Evolutionary conservation across 805 yeast genomes (phyloP).

Genomic region (Cyberlindnera maritima): DNA sequence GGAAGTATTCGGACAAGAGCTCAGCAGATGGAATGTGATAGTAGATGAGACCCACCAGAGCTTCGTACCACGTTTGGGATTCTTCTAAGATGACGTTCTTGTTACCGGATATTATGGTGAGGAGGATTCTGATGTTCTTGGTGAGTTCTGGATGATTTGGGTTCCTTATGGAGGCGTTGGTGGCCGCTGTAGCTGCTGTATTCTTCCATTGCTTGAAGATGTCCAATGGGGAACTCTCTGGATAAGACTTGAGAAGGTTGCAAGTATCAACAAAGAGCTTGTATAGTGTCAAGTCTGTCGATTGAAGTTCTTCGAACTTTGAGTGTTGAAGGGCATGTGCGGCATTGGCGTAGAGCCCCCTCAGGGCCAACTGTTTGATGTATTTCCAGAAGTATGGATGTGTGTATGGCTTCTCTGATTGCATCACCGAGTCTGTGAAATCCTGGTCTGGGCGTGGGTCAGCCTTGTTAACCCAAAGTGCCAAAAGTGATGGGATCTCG

Average conservation of each 20-base stretch:
- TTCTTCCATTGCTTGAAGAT: conserved; percentile 38
- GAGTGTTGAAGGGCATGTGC: conserved; percentile 43
- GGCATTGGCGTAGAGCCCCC: conserved; percentile 64
- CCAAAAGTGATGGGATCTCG: conserved; percentile 40
- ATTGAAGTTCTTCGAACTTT: conserved; percentile 38
- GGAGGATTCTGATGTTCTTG: conserved; percentile 30
- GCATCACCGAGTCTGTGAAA: conserved; percentile 43
- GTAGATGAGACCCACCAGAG: conserved; percentile 51
- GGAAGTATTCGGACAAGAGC: conserved; percentile 40
- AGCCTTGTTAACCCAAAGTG: conserved; percentile 65
- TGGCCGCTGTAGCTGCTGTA: conserved; percentile 25
- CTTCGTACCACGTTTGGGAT: conserved; percentile 68
- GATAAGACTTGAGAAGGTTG: conserved; percentile 35
- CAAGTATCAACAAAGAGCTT: conserved; percentile 33
- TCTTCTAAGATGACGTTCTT: conserved; percentile 45
- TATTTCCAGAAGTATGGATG: conserved; percentile 63
- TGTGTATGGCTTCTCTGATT: conserved; percentile 42
- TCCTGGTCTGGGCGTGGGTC: conserved; percentile 64
- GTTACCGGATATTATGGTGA: conserved; percentile 37
- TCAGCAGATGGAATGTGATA: conserved; percentile 57
- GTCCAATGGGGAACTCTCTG: conserved; percentile 29
- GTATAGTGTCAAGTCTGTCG: conserved; percentile 22
- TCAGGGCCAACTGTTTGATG: conserved; percentile 49
- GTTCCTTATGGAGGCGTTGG: conserved; percentile 24
- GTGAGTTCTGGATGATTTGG: conserved; percentile 19